A percentile compares a stretch with the other conserved stretches of the same genome.
These are phyloP conservation scores for Bauhinia variegata DNA, from an alignment of 306 rosid genomes.

Conservation along the genomic window DNA sequence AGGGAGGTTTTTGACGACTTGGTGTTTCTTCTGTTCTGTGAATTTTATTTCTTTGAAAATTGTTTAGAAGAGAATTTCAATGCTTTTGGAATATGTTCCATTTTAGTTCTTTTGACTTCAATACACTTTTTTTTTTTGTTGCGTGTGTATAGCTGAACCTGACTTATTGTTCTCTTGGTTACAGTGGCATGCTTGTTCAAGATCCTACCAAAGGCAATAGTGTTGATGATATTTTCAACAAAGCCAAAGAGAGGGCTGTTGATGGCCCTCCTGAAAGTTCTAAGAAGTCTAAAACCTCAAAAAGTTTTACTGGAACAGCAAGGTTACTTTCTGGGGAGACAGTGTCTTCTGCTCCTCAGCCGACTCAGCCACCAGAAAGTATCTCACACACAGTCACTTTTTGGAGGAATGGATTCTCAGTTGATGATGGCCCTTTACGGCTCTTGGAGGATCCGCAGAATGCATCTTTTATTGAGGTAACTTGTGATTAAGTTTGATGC, in stretches of 20 bases:
- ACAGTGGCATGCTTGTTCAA: constrained; percentile 93
- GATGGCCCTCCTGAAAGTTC: constrained; percentile 50
- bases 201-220: constrained; percentile 66
- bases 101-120: background rate
- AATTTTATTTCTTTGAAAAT: too few species aligned
- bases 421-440: constrained; percentile 75
- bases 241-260: constrained; percentile 59
- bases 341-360: constrained; percentile 64
- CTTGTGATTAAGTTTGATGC: constrained; percentile 24
- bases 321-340: constrained; percentile 87
- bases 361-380: constrained; percentile 53
- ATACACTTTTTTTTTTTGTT: background rate
- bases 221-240: constrained; percentile 73
- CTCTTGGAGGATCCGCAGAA: constrained; percentile 80
- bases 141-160: background rate
- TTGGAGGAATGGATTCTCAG: constrained; percentile 90
- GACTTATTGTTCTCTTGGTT: constrained; percentile 26
- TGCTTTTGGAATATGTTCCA: constrained; percentile 1
- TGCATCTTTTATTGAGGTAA: constrained; percentile 81
- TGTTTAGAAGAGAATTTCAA: background rate
- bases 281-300: constrained; percentile 57
- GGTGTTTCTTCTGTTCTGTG: too few species aligned
- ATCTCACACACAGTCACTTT: constrained; percentile 65
- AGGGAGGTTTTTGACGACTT: background rate
- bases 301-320: constrained; percentile 77